Evolutionary conservation across 139 green algal genomes (phyloP), one percentile per base, ranked within the genome.

Genomic region (Desmodesmus armatus): DNA sequence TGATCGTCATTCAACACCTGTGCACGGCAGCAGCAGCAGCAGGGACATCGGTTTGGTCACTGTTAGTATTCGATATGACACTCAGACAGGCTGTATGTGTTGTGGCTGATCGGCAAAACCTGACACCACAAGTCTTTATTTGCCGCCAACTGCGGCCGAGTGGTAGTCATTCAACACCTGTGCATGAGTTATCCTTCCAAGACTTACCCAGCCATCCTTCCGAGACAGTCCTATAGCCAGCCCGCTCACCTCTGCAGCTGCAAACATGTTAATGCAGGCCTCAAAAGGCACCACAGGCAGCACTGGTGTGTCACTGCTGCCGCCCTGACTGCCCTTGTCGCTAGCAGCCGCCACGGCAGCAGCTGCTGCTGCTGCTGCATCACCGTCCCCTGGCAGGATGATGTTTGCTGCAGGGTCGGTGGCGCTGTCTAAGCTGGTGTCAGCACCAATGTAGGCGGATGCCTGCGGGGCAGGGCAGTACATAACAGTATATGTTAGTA

Each of bases 151-250:
- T 2, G 91, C 93, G 0, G 94, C 89, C 49, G 90, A 96, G 69
- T 91, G 89, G 84, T 98, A 99, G 85, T 96, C 96, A 2, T 94
- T 91, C 21, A 99, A 75, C 31, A 89, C n/a, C n/a, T n/a, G n/a
- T n/a, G 19, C 51, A 62, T 62, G 51, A 62, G 21, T 2, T 62
- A 0, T 27, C 1, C 19, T 1, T 19, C 19, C 1, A 1, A 62
- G 51, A 17, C 51, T 67, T n/a, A 67, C 58, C 58, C 58, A 17
- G 15, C 15, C 51, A n/a, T n/a, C n/a, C n/a, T n/a, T n/a, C n/a
- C n/a, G 35, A 19, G 15, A n/a, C 65, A 19, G 49, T n/a, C n/a
- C n/a, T n/a, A n/a, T n/a, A n/a, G n/a, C n/a, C n/a, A n/a, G n/a
- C n/a, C n/a, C n/a, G n/a, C 92, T 76, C 33, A 89, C 62, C 51